phyloP scores from a whole-genome alignment of 179 eudicot species.

The Silene noctiflora region DNA sequence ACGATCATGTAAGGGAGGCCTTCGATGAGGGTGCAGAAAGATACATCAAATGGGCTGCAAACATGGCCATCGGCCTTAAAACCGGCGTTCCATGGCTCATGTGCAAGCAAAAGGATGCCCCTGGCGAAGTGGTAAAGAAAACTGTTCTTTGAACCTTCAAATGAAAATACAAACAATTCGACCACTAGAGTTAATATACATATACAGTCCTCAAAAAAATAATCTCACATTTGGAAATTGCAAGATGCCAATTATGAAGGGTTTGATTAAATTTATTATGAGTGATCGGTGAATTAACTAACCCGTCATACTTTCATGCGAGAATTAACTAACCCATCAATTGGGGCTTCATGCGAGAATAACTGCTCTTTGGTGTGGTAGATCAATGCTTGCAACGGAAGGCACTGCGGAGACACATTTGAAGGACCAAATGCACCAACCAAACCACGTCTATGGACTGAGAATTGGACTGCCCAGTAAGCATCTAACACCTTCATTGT shows the following conservation, averaged over 20 bases:
- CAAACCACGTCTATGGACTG: slow-evolving; percentile 90
- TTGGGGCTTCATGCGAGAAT: too few species aligned
- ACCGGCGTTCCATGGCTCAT: slow-evolving; percentile 87
- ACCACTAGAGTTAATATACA: neutral
- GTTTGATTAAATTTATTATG: too few species aligned
- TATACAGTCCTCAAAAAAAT: too few species aligned
- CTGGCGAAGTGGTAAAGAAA: slow-evolving; percentile 51
- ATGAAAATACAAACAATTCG: neutral
- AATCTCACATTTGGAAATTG: too few species aligned
- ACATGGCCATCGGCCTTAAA: slow-evolving; percentile 53
- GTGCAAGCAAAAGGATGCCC: slow-evolving; percentile 93
- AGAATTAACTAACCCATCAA: too few species aligned
- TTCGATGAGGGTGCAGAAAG: slow-evolving; percentile 42
- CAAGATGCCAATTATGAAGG: too few species aligned
- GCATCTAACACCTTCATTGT: slow-evolving; percentile 19
- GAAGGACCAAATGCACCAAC: slow-evolving; percentile 71
- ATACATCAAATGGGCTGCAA: slow-evolving; percentile 78
- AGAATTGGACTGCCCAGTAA: slow-evolving; percentile 98
- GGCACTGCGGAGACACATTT: slow-evolving; percentile 90
- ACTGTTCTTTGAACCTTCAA: neutral
- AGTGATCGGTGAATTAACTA: neutral
- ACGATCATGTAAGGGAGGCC: slow-evolving; percentile 61
- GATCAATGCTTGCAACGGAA: slow-evolving; percentile 97
- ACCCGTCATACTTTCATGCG: too few species aligned
- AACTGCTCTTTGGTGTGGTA: slow-evolving; percentile 29